Evolutionary conservation across 2,329 filamentous ascomycete genomes (phyloP).

Genomic region (Ceratocystis ficicola): DNA sequence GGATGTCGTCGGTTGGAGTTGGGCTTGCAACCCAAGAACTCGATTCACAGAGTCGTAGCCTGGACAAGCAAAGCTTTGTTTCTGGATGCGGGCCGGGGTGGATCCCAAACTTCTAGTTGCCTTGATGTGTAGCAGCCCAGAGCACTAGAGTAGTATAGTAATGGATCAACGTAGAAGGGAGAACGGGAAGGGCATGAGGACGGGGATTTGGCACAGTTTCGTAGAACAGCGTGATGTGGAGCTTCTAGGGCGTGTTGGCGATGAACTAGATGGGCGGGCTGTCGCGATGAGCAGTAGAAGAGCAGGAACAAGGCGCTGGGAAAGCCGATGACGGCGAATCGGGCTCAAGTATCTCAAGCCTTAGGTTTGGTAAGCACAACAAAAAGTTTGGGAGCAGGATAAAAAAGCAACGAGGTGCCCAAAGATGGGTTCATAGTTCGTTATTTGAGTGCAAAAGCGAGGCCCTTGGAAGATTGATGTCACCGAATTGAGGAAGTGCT

Average conservation of each 20-base stretch:
- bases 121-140: background rate
- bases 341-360: background rate
- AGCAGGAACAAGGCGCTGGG: background rate
- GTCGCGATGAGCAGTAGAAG: background rate
- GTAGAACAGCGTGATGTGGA: background rate
- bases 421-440: background rate
- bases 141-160: background rate
- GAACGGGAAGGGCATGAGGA: background rate
- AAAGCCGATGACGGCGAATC: background rate
- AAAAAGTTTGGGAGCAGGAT: background rate
- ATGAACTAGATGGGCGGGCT: background rate
- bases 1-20: background rate
- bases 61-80: background rate
- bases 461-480: constrained; percentile 15
- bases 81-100: background rate
- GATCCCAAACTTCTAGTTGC: background rate
- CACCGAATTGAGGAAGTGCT: constrained; percentile 13
- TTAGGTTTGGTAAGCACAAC: background rate
- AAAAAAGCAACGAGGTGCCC: background rate
- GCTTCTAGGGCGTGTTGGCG: background rate
- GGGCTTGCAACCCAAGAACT: background rate
- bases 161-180: background rate
- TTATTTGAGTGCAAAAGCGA: background rate
- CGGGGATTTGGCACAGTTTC: background rate
- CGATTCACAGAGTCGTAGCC: background rate